Evolutionary conservation across 192 early-diverging fungal species (phyloP).

Genomic region (Phycomyces nitens): DNA sequence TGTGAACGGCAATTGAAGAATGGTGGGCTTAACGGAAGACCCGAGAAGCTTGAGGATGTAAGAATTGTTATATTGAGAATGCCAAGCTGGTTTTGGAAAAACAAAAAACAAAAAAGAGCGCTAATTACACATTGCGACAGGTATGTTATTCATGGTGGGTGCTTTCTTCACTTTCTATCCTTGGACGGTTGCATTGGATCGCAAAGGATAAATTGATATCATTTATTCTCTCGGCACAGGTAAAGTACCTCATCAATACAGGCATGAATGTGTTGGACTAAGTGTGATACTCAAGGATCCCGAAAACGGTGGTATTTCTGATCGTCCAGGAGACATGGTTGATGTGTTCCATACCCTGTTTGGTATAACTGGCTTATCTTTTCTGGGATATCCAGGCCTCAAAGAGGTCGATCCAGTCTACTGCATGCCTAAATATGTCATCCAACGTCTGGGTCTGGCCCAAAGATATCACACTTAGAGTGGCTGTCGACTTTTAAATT

Average conservation of each 20-base stretch:
- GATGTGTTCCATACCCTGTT: conserved; percentile 98
- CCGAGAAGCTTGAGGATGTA: conserved; percentile 95
- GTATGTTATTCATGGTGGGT: conserved; percentile 99
- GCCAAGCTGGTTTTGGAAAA: too few species aligned
- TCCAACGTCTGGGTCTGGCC: conserved; percentile 50
- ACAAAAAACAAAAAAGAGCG: too few species aligned
- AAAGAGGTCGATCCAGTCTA: conserved; percentile 86
- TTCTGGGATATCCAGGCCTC: conserved; percentile 76
- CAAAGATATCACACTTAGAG: conserved; percentile 25
- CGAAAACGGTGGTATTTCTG: conserved; percentile 88
- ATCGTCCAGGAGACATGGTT: conserved; percentile 84
- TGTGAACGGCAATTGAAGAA: conserved; percentile 87
- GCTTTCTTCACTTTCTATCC: conserved; percentile 77
- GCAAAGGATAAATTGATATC: conserved; percentile 62
- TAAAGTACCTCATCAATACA: conserved; percentile 24
- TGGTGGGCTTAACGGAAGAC: conserved; percentile 94
- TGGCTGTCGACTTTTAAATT: too few species aligned
- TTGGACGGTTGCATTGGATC: conserved; percentile 85
- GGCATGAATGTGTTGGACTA: too few species aligned
- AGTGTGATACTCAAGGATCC: too few species aligned
- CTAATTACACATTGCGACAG: conserved; percentile 39
- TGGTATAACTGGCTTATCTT: conserved; percentile 86
- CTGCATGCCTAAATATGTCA: conserved; percentile 73
- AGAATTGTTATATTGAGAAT: too few species aligned
- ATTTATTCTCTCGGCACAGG: conserved; percentile 84